Conservation (phyloP, 2,329 filamentous ascomycete genomes). For the Rhynchosporium agropyri region DNA sequence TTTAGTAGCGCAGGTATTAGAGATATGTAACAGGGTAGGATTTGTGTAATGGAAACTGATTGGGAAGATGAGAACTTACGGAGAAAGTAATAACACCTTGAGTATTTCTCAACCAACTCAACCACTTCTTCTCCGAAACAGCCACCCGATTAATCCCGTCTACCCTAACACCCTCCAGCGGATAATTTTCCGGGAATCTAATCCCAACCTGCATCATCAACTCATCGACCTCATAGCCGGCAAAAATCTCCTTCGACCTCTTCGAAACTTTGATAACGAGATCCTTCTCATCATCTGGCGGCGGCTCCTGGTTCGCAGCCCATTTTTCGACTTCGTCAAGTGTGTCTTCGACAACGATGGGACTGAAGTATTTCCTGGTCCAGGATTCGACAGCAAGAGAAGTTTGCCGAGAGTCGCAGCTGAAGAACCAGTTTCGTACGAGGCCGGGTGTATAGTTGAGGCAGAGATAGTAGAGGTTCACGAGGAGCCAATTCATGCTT, state of each 20-base stretch:
- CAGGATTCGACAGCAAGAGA: slow-evolving; percentile 78
- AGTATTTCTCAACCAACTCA: slow-evolving; percentile 83
- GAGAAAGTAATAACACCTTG: slow-evolving; percentile 94
- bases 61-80: slow-evolving; percentile 45
- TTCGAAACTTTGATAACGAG: slow-evolving; percentile 71
- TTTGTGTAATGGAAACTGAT: background rate
- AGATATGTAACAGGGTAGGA: background rate
- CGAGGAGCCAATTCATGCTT: slow-evolving; percentile 80
- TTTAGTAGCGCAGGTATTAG: no score
- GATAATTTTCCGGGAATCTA: slow-evolving; percentile 77
- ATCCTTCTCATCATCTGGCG: slow-evolving; percentile 56
- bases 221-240: slow-evolving; percentile 87
- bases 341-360: slow-evolving; percentile 65
- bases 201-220: slow-evolving; percentile 82
- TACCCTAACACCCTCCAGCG: slow-evolving; percentile 77
- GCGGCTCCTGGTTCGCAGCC: slow-evolving; percentile 56
- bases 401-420: slow-evolving; percentile 79
- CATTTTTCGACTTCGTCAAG: slow-evolving; percentile 70
- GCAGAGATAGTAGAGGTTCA: slow-evolving; percentile 82
- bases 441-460: slow-evolving; percentile 77
- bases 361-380: slow-evolving; percentile 83
- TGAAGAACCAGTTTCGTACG: slow-evolving; percentile 83
- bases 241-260: slow-evolving; percentile 74
- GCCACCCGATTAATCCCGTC: slow-evolving; percentile 79
- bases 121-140: slow-evolving; percentile 90